Conservation (phyloP, 495 filamentous ascomycete species). For the Penicillium paxilli region DNA sequence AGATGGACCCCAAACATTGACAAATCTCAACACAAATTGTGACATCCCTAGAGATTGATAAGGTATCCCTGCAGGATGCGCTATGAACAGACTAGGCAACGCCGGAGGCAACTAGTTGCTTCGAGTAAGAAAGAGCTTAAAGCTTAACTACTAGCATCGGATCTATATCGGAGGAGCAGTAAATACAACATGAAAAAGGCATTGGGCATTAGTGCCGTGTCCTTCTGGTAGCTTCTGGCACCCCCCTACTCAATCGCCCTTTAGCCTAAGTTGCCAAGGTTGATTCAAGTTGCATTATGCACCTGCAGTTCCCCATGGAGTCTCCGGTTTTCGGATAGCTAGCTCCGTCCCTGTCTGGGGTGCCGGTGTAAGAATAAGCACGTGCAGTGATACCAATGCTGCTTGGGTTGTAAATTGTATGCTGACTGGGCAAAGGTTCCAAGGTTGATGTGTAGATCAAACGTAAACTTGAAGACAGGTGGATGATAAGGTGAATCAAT, state of each 20-base stretch:
- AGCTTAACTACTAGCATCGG: conserved; percentile 1
- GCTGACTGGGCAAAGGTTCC: too few species aligned
- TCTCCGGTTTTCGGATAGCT: not conserved
- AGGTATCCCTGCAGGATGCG: conserved; percentile 6
- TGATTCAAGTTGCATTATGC: not conserved
- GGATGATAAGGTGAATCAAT: not conserved
- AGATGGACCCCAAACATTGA: not conserved
- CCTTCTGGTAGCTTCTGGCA: too few species aligned
- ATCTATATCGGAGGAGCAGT: conserved; percentile 1
- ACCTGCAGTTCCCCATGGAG: not conserved
- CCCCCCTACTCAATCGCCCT: too few species aligned
- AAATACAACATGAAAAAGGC: not conserved
- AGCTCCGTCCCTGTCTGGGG: not conserved
- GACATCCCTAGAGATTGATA: conserved; percentile 13
- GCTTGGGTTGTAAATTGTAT: not conserved
- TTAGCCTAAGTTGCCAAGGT: too few species aligned
- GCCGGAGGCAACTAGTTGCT: not conserved
- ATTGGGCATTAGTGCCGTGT: too few species aligned
- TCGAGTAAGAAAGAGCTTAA: not conserved
- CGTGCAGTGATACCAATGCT: not conserved
- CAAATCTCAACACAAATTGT: not conserved
- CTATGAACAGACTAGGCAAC: not conserved
- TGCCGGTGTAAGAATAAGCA: not conserved
- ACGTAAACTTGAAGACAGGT: not conserved
- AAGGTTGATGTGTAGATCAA: not conserved